Conservation (phyloP, 2,329 filamentous ascomycete genomes). For the Paracoccidioides brasiliensis region DNA sequence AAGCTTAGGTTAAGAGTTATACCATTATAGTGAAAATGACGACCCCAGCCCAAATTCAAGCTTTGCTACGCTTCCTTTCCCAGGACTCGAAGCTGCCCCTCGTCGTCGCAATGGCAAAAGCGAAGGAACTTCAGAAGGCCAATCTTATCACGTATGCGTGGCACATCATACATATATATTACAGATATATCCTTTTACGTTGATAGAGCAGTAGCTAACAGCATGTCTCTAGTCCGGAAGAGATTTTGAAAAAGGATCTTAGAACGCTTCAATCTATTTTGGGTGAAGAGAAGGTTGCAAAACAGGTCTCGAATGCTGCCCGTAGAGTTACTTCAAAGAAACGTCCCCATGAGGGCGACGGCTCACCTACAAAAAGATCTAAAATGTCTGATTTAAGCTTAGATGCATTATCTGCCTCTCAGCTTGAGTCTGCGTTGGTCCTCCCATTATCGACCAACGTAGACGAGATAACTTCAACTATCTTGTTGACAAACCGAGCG, state of each 20-base stretch:
- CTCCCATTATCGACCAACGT: slow-evolving; percentile 32
- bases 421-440: slow-evolving; percentile 23
- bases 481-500: slow-evolving; percentile 63
- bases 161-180: slow-evolving; percentile 4
- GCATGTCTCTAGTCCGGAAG: slow-evolving; percentile 25
- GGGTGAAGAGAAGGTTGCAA: slow-evolving; percentile 41
- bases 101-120: slow-evolving; percentile 41
- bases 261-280: slow-evolving; percentile 32
- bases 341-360: slow-evolving; percentile 29
- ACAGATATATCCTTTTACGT: slow-evolving; percentile 2
- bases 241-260: slow-evolving; percentile 38
- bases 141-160: slow-evolving; percentile 29
- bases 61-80: slow-evolving; percentile 44
- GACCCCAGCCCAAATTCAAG: slow-evolving; percentile 23
- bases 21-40: slow-evolving; percentile 8
- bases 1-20: not conserved
- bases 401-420: slow-evolving; percentile 15
- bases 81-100: slow-evolving; percentile 46
- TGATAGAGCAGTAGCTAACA: not conserved
- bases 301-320: slow-evolving; percentile 44
- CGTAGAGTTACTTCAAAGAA: slow-evolving; percentile 43
- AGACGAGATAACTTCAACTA: slow-evolving; percentile 43
- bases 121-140: slow-evolving; percentile 40
- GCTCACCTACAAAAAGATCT: slow-evolving; percentile 29
- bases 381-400: slow-evolving; percentile 11